These are phyloP conservation scores for Wickerhamiella vanderwaltii DNA, from an alignment of 805 yeast species.

Conservation along the genomic window DNA sequence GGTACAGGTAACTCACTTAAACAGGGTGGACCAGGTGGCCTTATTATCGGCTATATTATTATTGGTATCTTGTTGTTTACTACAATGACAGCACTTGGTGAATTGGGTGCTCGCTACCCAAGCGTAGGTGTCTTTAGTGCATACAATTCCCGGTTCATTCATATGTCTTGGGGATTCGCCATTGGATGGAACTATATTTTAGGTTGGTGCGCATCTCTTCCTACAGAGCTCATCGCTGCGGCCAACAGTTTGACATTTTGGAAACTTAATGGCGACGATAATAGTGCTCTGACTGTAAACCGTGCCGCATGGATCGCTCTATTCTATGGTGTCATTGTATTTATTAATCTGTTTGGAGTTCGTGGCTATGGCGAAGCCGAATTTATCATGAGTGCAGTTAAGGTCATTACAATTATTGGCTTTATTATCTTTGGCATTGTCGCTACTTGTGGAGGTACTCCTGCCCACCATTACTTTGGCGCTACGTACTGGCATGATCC, in stretches of 20 bases:
- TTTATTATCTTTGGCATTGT: conserved; percentile 50
- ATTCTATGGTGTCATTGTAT: conserved; percentile 38
- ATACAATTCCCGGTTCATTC: conserved; percentile 49
- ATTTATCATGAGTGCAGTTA: conserved; percentile 44
- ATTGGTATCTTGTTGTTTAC: conserved; percentile 54
- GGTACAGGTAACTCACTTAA: conserved; percentile 51
- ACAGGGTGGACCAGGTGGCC: conserved; percentile 48
- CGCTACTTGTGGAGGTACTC: conserved; percentile 38
- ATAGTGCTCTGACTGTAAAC: conserved; percentile 31
- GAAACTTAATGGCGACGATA: conserved; percentile 33
- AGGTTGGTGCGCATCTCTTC: conserved; percentile 52
- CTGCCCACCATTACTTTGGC: conserved; percentile 41
- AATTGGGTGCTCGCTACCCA: conserved; percentile 55
- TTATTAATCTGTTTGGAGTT: conserved; percentile 44
- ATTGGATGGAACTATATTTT: conserved; percentile 61
- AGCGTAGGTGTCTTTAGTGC: conserved; percentile 51
- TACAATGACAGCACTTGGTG: conserved; percentile 56
- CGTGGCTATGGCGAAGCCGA: conserved; percentile 62
- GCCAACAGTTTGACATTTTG: conserved; percentile 45
- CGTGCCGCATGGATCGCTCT: conserved; percentile 46
- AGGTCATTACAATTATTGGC: conserved; percentile 49
- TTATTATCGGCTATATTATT: conserved; percentile 43
- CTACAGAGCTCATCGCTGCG: conserved; percentile 55
- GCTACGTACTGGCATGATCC: conserved; percentile 46
- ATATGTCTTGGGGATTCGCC: conserved; percentile 58